These are phyloP conservation scores for Ceratocystis albifundus DNA, from an alignment of 2,329 filamentous ascomycete species.

Conservation along the genomic window DNA sequence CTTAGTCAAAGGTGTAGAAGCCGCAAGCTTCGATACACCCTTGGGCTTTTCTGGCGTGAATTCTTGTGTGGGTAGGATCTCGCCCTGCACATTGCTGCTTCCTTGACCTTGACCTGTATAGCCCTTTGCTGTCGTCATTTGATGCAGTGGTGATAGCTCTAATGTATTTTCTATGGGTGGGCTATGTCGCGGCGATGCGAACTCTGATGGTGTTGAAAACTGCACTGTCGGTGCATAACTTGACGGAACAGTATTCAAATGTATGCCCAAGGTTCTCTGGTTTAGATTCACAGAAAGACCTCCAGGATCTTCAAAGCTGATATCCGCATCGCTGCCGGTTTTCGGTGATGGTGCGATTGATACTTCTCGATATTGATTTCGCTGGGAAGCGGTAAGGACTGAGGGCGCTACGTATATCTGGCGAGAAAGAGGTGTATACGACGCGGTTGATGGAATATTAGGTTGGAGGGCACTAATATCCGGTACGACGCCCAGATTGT, in stretches of 20 bases:
- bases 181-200: neutral
- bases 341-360: neutral
- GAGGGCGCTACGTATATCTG: conserved; percentile 15
- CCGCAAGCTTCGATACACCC: neutral
- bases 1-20: neutral
- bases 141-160: neutral
- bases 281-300: neutral
- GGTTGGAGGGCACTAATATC: conserved; percentile 1
- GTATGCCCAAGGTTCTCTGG: neutral
- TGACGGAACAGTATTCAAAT: conserved; percentile 2
- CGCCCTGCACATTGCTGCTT: neutral
- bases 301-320: conserved; percentile 6
- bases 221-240: conserved; percentile 10
- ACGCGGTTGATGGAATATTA: conserved; percentile 12
- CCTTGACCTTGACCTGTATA: neutral
- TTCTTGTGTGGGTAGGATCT: neutral
- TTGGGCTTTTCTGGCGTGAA: neutral
- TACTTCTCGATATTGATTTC: conserved; percentile 11
- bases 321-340: neutral
- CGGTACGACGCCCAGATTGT: neutral
- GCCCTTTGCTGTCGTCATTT: neutral
- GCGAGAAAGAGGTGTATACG: neutral
- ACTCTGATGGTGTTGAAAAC: conserved; percentile 10
- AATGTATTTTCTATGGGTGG: conserved; percentile 2
- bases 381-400: neutral